Evolutionary conservation across 768 basidiomycete genomes (phyloP), one percentile per base, ranked within the genome.

Genomic region (Pisolithus marmoratus): DNA sequence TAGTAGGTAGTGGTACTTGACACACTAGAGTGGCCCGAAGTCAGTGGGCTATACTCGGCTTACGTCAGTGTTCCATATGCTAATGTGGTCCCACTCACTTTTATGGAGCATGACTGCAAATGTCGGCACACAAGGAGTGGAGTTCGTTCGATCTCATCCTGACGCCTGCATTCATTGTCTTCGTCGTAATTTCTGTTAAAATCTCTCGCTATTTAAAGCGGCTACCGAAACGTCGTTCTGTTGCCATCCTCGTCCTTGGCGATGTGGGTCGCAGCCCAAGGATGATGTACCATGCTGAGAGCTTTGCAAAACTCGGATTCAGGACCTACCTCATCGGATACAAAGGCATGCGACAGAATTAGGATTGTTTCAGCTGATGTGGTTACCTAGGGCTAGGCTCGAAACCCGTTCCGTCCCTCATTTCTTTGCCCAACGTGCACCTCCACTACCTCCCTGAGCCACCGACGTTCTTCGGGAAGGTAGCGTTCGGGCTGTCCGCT

Each of bases 251-350:
- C 45, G 96, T 99, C 14, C 76, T 99, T 9, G 96, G 96, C 9
- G 96, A 99, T 72, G 83, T 99, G 45, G 96, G 95, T 2, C 80
- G 96, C 52, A 93, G 90, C 64, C 96, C 96, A 11, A 78, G 96
- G 49, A 98, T 97, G 91, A 95, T 97, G 91, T 97, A 97, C 66
- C 96, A 99, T 60, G 87, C 95, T 0, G 83, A 95, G 65, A 94
- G 90, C 63, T 90, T 99, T 63, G 87, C 90, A 37, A 80, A 84
- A 51, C 78, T 83, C 49, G 82, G 77, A 5, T 96, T 90, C 66
- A 71, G 79, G 53, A 92, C 91, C 2, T 81, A 82, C 59, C 63
- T 99, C 17, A 80, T 98, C 50, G 95, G 92, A 15, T 96, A 96
- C 65, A 72, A 74, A 69, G 93, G 95, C 92, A 57, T 58, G 79